Evolutionary conservation across 2,329 filamentous ascomycete genomes (phyloP), one percentile per base, ranked within the genome.

Genomic region (Fusarium sp.): DNA sequence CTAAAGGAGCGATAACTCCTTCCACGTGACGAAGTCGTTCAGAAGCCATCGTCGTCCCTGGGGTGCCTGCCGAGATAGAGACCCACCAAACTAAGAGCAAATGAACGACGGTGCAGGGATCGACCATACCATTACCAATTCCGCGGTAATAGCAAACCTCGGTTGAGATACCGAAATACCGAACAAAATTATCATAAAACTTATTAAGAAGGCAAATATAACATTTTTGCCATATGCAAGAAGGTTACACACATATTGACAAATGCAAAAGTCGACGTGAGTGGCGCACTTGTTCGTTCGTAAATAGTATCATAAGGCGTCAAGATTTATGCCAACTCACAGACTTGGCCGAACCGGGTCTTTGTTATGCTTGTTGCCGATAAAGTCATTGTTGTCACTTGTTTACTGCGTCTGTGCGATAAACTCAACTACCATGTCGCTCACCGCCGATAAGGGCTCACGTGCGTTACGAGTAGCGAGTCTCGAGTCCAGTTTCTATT

Each of bases 391-490:
- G 42, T 54, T 55, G 26, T 28, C 56, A 47, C 44, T 36, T 32
- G 34, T 36, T 47, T 39, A 48, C 26, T 65, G 46, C 24, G 64
- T 61, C 65, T 46, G 64, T 65, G 64, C 65, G 49, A 65, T 51
- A 58, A 39, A 34, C 53, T 28, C 60, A 45, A 42, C 26, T 36
- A 23, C 40, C 12, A 32, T 17, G 12, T 38, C 26, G 23, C 11
- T 66, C 60, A 68, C 65, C 65, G 60, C 65, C 24, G 47, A 68
- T 44, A 55, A 55, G 61, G 28, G 48, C 36, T 68, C 30, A 61
- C 47, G 34, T 61, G 49, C 20, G 46, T 43, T 48, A 26, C 34
- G 48, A 40, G 26, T 10, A 28, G 40, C 34, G 48, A 40, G 62
- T n/a, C 17, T 17, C 34, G 48, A 40, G 62, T n/a, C 17, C 34